Percentiles rank a stretch among this genome's conserved stretches.
Evolutionary conservation across 495 filamentous ascomycete species (phyloP).

Genomic region (Talaromyces thailandensis): DNA sequence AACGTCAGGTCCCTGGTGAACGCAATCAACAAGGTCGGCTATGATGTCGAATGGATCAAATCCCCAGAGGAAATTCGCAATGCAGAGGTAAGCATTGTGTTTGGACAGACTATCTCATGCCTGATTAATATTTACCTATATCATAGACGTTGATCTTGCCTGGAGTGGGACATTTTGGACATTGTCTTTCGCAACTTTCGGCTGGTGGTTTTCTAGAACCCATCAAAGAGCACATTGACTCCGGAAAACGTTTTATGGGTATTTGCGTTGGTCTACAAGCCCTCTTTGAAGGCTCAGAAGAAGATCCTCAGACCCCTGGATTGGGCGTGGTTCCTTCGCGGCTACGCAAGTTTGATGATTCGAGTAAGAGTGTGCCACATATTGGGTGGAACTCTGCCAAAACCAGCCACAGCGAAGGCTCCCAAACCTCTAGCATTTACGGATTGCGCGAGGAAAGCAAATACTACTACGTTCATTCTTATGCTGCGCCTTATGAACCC

Average conservation of each 20-base stretch:
- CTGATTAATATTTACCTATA: conserved; percentile 11
- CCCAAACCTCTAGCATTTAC: conserved; percentile 51
- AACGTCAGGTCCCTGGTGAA: conserved; percentile 94
- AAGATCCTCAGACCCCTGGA: conserved; percentile 60
- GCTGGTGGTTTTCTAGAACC: conserved; percentile 73
- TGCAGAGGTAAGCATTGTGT: conserved; percentile 59
- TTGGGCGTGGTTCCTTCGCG: conserved; percentile 62
- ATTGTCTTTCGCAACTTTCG: conserved; percentile 78
- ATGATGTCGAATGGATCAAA: conserved; percentile 85
- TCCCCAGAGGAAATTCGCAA: conserved; percentile 71
- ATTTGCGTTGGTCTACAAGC: conserved; percentile 95
- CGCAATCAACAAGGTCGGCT: conserved; percentile 91
- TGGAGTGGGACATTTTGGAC: conserved; percentile 94
- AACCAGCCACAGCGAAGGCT: conserved; percentile 34
- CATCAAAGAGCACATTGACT: conserved; percentile 67
- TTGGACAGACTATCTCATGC: not conserved
- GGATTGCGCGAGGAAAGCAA: conserved; percentile 73
- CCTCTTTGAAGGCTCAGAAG: conserved; percentile 75
- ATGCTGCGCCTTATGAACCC: conserved; percentile 67
- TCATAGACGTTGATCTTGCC: conserved; percentile 79
- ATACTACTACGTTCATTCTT: conserved; percentile 98
- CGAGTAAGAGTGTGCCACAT: conserved; percentile 82
- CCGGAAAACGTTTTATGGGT: conserved; percentile 93
- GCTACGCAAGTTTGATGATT: conserved; percentile 68
- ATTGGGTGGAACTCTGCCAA: conserved; percentile 96